phyloP scores from a whole-genome alignment of 2,329 filamentous ascomycete genomes.

The Decorospora gaudefroyi region DNA sequence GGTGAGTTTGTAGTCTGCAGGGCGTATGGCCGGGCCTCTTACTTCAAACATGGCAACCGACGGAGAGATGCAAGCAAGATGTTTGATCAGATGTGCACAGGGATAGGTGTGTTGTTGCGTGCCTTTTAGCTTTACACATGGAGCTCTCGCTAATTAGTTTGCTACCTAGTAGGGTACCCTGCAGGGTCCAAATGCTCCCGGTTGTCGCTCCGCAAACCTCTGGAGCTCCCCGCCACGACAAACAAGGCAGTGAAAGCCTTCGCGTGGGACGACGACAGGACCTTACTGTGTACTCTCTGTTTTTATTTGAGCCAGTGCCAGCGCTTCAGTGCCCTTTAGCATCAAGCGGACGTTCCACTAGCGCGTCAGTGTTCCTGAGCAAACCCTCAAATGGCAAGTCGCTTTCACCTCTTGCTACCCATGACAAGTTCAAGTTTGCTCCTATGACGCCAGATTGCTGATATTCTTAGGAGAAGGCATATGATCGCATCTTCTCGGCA shows the following conservation, averaged over 20 bases:
- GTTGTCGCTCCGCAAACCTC: constrained; percentile 7
- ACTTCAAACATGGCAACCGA: constrained; percentile 26
- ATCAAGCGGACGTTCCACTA: constrained; percentile 5
- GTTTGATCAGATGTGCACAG: not conserved
- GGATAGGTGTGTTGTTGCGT: too few relatives aligned
- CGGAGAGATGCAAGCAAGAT: too few relatives aligned
- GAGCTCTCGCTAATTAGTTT: not conserved
- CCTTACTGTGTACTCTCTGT: too few relatives aligned
- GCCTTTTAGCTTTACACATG: not conserved
- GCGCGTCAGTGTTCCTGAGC: constrained; percentile 7
- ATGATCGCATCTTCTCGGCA: too few relatives aligned
- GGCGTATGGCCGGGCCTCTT: too few relatives aligned
- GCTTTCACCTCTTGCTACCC: too few relatives aligned
- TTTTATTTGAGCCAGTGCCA: not conserved
- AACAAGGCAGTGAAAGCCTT: not conserved
- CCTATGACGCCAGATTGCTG: too few relatives aligned
- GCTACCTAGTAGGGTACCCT: not conserved
- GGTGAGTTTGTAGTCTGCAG: not conserved
- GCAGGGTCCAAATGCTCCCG: constrained; percentile 19
- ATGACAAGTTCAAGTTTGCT: too few relatives aligned
- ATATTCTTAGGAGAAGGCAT: not conserved
- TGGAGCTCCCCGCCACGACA: constrained; percentile 7
- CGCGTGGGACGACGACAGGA: too few relatives aligned
- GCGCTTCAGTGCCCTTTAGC: constrained; percentile 18
- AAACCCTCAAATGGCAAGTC: too few relatives aligned